Conservation (phyloP, 306 rosid species). For the Senna tora region DNA sequence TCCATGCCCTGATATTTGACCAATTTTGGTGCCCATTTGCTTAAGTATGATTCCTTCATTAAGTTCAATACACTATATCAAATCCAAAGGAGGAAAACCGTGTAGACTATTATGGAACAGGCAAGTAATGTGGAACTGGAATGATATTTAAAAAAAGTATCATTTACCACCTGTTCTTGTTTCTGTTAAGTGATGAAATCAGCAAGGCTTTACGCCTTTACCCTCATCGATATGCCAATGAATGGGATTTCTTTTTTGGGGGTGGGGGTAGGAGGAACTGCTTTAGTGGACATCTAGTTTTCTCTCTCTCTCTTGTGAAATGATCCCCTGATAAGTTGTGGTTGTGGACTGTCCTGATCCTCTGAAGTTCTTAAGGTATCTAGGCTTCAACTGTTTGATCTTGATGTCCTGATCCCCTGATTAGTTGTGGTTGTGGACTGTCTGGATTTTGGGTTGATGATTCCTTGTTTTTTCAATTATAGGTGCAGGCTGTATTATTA, state of each 20-base stretch:
- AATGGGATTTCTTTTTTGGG: too few relatives aligned
- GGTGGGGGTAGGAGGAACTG: background rate
- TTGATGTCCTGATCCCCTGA: too few relatives aligned
- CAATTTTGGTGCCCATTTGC: background rate
- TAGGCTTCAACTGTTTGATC: background rate
- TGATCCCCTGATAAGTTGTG: background rate
- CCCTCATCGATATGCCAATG: background rate
- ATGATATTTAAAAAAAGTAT: background rate
- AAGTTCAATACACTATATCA: background rate
- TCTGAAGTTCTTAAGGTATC: background rate
- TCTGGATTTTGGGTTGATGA: slow-evolving; percentile 15
- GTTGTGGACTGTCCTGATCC: background rate
- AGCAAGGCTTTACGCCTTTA: background rate
- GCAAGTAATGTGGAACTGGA: background rate
- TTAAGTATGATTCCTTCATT: background rate
- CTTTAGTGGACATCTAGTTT: background rate
- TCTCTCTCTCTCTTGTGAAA: background rate
- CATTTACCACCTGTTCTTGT: background rate
- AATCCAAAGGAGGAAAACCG: background rate
- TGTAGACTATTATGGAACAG: background rate
- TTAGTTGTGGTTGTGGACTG: too few relatives aligned
- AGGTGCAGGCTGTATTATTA: slow-evolving; percentile 81
- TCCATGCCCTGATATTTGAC: slow-evolving; percentile 1
- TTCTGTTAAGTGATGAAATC: background rate
- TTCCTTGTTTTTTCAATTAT: slow-evolving; percentile 26